phyloP scores from a whole-genome alignment of 2,329 filamentous ascomycete genomes.

The Blumeria graminis region DNA sequence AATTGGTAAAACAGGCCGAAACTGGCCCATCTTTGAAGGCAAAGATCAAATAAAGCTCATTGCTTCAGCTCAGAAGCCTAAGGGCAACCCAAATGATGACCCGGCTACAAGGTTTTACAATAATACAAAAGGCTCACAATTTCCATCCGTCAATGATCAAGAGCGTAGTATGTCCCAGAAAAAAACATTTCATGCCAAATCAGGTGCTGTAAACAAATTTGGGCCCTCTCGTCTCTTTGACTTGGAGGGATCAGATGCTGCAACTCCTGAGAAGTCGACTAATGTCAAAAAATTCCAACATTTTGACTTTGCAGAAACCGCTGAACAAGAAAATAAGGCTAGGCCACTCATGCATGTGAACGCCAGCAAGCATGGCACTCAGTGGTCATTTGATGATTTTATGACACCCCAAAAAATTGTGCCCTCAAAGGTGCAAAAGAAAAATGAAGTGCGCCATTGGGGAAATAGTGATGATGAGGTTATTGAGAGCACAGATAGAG shows the following conservation, averaged over 20 bases:
- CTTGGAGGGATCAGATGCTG: conserved; percentile 23
- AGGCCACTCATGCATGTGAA: conserved; percentile 14
- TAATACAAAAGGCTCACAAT: too few species aligned
- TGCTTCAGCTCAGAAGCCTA: conserved; percentile 29
- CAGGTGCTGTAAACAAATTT: conserved; percentile 26
- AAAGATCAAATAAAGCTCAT: conserved; percentile 65
- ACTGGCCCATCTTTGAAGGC: conserved; percentile 85
- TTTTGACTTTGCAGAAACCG: conserved; percentile 54
- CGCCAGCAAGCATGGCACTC: conserved; percentile 41
- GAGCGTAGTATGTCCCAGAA: too few species aligned
- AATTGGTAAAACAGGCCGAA: conserved; percentile 70
- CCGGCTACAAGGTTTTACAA: conserved; percentile 8
- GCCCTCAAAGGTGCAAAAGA: conserved; percentile 32
- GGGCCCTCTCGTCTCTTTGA: conserved; percentile 36
- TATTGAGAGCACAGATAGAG: conserved; percentile 30
- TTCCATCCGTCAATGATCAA: too few species aligned
- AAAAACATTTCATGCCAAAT: too few species aligned
- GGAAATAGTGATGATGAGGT: conserved; percentile 43
- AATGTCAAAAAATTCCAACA: conserved; percentile 65
- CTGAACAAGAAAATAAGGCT: conserved; percentile 14
- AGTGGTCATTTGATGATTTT: conserved; percentile 82
- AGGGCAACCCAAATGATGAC: conserved; percentile 17
- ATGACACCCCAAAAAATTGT: conserved; percentile 52
- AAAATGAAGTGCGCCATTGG: conserved; percentile 55
- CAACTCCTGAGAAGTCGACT: conserved; percentile 26